Evolutionary conservation across 768 basidiomycete species (phyloP).

Genomic region (Baorangia bicolor): DNA sequence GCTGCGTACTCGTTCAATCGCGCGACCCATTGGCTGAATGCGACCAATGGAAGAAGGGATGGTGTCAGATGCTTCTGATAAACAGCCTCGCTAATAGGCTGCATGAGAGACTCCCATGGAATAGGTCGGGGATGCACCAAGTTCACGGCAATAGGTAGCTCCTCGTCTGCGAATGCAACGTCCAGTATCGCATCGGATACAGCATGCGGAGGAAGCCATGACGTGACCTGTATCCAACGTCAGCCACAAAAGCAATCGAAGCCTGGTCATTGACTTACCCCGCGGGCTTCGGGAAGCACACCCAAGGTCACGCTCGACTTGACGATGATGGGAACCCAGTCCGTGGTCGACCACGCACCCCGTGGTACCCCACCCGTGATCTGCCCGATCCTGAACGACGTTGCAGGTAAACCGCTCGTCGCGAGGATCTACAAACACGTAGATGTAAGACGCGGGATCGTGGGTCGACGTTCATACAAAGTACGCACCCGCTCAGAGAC

Average conservation of each 20-base stretch:
- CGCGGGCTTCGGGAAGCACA: conserved; percentile 30
- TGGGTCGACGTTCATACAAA: not conserved
- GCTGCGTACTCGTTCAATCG: conserved; percentile 16
- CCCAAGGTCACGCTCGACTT: conserved; percentile 34
- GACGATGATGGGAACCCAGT: conserved; percentile 39
- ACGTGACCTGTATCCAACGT: conserved; percentile 13
- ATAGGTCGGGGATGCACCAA: conserved; percentile 36
- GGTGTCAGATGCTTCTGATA: conserved; percentile 8
- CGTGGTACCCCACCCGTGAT: conserved; percentile 32
- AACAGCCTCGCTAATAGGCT: conserved; percentile 19
- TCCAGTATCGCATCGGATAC: conserved; percentile 29
- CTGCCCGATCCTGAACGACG: conserved; percentile 38
- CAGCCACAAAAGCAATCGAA: not conserved
- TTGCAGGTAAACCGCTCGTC: conserved; percentile 31
- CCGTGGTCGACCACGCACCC: conserved; percentile 38
- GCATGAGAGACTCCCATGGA: conserved; percentile 25
- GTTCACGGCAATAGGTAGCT: conserved; percentile 26
- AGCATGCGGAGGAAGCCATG: conserved; percentile 33
- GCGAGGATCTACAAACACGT: conserved; percentile 24
- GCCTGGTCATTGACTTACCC: conserved; percentile 19
- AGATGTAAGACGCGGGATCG: not conserved
- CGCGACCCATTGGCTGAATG: conserved; percentile 37
- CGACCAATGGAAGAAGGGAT: conserved; percentile 29
- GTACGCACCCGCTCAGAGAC: conserved; percentile 20
- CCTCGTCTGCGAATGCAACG: conserved; percentile 24